Evolutionary conservation across 2,329 filamentous ascomycete species (phyloP).

Genomic region (Penicillium sp.): DNA sequence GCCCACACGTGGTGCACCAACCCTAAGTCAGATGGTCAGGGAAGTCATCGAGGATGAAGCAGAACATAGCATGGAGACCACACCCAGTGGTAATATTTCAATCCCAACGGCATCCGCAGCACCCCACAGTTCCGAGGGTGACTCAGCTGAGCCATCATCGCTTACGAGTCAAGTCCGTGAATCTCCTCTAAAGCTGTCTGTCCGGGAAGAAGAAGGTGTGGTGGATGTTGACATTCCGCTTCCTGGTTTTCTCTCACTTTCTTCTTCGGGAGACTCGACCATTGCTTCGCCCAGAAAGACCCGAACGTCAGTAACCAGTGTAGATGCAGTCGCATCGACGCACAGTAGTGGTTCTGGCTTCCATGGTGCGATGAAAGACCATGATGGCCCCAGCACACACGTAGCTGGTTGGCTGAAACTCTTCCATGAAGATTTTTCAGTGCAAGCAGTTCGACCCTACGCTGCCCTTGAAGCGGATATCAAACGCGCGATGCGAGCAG

Average conservation of each 20-base stretch:
- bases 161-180: conserved; percentile 37
- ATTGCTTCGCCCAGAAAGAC: conserved; percentile 44
- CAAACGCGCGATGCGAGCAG: conserved; percentile 55
- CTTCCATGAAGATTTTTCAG: conserved; percentile 59
- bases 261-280: conserved; percentile 45
- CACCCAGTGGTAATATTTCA: conserved; percentile 35
- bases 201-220: conserved; percentile 59
- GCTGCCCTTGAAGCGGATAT: conserved; percentile 53
- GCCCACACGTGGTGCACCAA: conserved; percentile 26
- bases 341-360: conserved; percentile 42
- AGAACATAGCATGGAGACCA: conserved; percentile 20
- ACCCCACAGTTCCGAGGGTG: conserved; percentile 20
- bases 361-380: conserved; percentile 31
- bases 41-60: conserved; percentile 24
- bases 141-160: conserved; percentile 29
- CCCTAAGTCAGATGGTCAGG: conserved; percentile 36
- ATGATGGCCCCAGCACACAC: conserved; percentile 51
- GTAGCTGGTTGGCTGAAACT: conserved; percentile 57
- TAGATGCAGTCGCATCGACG: conserved; percentile 49
- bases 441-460: conserved; percentile 59
- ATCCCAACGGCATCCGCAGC: conserved; percentile 29
- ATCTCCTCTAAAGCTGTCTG: conserved; percentile 52
- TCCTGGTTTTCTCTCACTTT: conserved; percentile 50
- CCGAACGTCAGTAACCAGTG: conserved; percentile 51
- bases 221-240: conserved; percentile 60